Percentiles rank a stretch among this genome's conserved stretches.
phyloP scores from a whole-genome alignment of 2,329 filamentous ascomycete species.

The Exophiala lecanii-corni region DNA sequence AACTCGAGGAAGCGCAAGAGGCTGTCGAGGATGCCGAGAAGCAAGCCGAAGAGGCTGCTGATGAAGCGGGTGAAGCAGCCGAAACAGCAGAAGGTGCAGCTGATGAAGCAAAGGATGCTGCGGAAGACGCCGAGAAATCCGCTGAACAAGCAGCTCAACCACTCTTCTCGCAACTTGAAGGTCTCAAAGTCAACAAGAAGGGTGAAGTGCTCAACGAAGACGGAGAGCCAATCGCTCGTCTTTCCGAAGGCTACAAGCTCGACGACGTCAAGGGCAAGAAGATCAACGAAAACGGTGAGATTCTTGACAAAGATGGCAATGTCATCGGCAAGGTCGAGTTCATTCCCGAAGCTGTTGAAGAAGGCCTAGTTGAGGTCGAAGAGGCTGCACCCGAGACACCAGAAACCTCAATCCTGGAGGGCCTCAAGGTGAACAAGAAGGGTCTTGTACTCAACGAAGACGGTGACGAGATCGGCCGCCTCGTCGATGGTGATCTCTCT shows the following conservation, averaged over 20 bases:
- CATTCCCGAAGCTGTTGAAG: slow-evolving; percentile 28
- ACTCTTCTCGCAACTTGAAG: slow-evolving; percentile 31
- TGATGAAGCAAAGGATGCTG: slow-evolving; percentile 24
- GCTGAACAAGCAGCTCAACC: slow-evolving; percentile 23
- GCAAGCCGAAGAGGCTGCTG: slow-evolving; percentile 21
- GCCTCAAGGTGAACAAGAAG: slow-evolving; percentile 42
- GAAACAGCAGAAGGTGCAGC: slow-evolving; percentile 31
- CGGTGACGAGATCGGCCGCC: slow-evolving; percentile 31
- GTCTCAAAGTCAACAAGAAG: slow-evolving; percentile 57
- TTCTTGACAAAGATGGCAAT: slow-evolving; percentile 34
- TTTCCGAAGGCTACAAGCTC: slow-evolving; percentile 38
- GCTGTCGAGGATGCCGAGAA: slow-evolving; percentile 26
- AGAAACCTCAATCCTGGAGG: slow-evolving; percentile 30
- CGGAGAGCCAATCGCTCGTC: slow-evolving; percentile 50
- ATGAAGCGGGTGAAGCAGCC: slow-evolving; percentile 27
- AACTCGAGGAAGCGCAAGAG: slow-evolving; percentile 24
- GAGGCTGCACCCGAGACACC: slow-evolving; percentile 21
- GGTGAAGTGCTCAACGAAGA: slow-evolving; percentile 37
- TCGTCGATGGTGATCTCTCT: slow-evolving; percentile 30
- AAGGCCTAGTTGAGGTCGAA: slow-evolving; percentile 28
- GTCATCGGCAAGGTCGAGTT: slow-evolving; percentile 30
- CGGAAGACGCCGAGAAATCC: slow-evolving; percentile 13
- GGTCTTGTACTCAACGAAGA: slow-evolving; percentile 35
- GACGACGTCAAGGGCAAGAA: slow-evolving; percentile 32
- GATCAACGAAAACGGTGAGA: slow-evolving; percentile 33